These are phyloP conservation scores for Penicillium italicum DNA, from an alignment of 2,329 filamentous ascomycete species.

Conservation along the genomic window DNA sequence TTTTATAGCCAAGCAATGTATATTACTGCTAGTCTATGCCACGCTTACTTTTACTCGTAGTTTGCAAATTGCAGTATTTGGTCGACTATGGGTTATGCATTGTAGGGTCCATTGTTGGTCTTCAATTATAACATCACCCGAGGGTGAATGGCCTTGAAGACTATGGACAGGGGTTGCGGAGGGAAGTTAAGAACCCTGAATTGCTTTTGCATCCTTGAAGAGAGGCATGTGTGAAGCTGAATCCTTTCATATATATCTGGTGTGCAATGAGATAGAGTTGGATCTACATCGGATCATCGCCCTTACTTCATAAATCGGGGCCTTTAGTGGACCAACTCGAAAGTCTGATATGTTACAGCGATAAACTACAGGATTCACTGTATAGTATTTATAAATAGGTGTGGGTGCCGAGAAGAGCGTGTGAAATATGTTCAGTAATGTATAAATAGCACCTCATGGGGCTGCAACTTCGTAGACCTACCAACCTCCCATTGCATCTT, in stretches of 20 bases:
- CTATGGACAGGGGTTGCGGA: too few species aligned
- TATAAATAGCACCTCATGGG: too few species aligned
- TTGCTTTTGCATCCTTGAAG: background rate
- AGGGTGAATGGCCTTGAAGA: background rate
- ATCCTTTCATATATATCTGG: background rate
- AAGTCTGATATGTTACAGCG: background rate
- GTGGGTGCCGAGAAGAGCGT: background rate
- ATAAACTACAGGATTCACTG: background rate
- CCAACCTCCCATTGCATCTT: background rate
- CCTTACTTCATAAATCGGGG: background rate
- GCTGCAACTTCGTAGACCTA: background rate
- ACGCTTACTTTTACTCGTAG: background rate
- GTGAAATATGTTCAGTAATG: too few species aligned
- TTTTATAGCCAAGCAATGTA: background rate
- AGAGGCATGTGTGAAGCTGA: background rate
- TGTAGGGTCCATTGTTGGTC: background rate
- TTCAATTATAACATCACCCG: background rate
- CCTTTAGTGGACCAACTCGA: conserved; percentile 1
- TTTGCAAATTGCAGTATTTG: background rate
- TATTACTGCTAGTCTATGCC: background rate
- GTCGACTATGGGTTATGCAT: background rate
- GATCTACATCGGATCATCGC: conserved; percentile 8
- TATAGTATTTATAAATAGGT: background rate
- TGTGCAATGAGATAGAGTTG: background rate
- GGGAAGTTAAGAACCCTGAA: background rate